Conservation (phyloP, 2,329 filamentous ascomycete species). For the Xylariaceae sp. region DNA sequence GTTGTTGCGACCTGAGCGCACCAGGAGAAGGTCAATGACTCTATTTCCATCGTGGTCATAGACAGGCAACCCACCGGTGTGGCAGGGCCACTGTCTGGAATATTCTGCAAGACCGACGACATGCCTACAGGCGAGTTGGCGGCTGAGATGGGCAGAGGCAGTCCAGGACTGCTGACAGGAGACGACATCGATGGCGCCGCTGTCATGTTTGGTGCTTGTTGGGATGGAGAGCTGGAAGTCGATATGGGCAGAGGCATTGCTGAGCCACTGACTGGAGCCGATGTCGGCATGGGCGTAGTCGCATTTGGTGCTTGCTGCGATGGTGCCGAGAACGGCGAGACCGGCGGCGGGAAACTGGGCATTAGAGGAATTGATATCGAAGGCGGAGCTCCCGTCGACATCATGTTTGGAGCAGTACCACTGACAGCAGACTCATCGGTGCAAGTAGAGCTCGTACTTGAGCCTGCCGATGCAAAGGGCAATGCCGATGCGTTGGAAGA, state of each 20-base stretch:
- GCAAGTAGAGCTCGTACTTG: slow-evolving; percentile 10
- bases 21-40: slow-evolving; percentile 22
- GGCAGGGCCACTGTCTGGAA: slow-evolving; percentile 4
- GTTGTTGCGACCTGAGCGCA: slow-evolving; percentile 19
- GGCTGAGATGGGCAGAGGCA: not conserved
- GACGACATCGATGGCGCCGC: too few relatives aligned
- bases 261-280: slow-evolving; percentile 4
- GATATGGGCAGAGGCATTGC: slow-evolving; percentile 4
- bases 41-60: slow-evolving; percentile 21
- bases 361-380: slow-evolving; percentile 9
- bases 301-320: slow-evolving; percentile 4
- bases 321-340: slow-evolving; percentile 9
- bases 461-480: not conserved
- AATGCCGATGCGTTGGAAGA: not conserved
- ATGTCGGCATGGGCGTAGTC: slow-evolving; percentile 3
- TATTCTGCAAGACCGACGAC: not conserved
- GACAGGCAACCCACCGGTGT: slow-evolving; percentile 14
- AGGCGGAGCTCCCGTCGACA: not conserved
- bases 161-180: not conserved
- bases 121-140: not conserved
- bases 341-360: slow-evolving; percentile 16
- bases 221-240: too few relatives aligned
- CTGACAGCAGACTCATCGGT: slow-evolving; percentile 7
- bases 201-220: too few relatives aligned
- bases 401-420: not conserved